Conservation (phyloP, 83 land plant genomes). For the Larix sibirica region DNA sequence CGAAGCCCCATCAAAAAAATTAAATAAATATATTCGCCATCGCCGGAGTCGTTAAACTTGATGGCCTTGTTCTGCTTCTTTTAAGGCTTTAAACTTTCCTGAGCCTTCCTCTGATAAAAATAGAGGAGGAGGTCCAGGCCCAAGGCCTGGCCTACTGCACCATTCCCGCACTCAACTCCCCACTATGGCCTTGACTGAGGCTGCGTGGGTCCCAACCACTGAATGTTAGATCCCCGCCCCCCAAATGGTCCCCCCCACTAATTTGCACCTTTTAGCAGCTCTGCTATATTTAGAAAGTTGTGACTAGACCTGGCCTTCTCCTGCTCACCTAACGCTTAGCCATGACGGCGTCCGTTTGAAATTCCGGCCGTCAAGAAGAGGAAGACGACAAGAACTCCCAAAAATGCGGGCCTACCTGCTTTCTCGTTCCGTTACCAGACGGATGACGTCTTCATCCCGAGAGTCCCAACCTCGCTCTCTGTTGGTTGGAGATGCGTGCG, state of each 20-base stretch:
- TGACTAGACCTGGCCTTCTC: neutral
- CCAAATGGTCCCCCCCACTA: neutral
- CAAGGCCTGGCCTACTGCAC: too few species aligned
- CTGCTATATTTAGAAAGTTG: neutral
- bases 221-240: neutral
- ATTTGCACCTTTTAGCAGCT: neutral
- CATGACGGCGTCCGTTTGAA: slow-evolving; percentile 9
- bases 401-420: neutral
- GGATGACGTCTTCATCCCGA: neutral
- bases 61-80: too few species aligned
- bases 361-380: neutral
- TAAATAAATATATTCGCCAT: too few species aligned
- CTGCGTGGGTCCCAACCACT: neutral
- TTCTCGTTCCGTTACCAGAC: slow-evolving; percentile 12
- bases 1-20: too few species aligned
- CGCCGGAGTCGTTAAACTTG: too few species aligned
- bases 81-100: too few species aligned
- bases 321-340: neutral
- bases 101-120: too few species aligned
- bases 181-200: neutral
- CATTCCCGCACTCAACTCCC: too few species aligned
- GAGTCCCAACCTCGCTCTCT: neutral
- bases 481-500: slow-evolving; percentile 13
- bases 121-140: too few species aligned
- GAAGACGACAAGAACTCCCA: neutral